Percentiles rank a stretch among this genome's conserved stretches.
Conservation (phyloP, 257 asterid species). For the Solanum pennellii region DNA sequence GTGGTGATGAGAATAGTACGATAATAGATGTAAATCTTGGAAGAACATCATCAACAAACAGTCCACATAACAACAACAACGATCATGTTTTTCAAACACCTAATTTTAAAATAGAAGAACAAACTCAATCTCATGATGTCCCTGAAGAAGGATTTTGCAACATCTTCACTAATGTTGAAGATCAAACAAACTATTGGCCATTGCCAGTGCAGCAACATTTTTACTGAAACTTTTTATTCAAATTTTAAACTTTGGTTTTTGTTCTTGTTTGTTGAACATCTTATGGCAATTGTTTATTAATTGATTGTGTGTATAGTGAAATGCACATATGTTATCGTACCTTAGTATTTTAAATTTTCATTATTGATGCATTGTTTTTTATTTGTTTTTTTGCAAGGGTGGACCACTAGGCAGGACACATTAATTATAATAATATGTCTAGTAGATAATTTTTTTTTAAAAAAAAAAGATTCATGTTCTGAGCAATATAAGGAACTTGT, state of each 20-base stretch:
- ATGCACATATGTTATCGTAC: background rate
- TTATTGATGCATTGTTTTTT: background rate
- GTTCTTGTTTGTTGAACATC: background rate
- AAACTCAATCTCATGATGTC: conserved; percentile 13
- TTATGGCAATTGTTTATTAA: background rate
- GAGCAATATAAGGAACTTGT: conserved; percentile 27
- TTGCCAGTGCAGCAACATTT: conserved; percentile 62
- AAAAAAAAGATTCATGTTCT: conserved; percentile 34
- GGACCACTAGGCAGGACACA: background rate
- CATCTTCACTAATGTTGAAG: conserved; percentile 54
- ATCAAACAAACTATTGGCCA: conserved; percentile 58
- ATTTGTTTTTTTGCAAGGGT: background rate
- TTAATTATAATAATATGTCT: background rate
- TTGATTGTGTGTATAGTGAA: background rate
- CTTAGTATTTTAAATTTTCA: background rate
- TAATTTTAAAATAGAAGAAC: conserved; percentile 16
- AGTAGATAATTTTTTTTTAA: background rate
- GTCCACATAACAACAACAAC: conserved; percentile 4
- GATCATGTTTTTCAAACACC: conserved; percentile 15
- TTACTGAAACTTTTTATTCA: conserved; percentile 1
- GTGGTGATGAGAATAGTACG: conserved; percentile 43
- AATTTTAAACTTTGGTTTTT: background rate
- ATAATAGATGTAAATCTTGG: conserved; percentile 41
- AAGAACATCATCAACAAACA: conserved; percentile 10
- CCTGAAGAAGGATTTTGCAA: conserved; percentile 38